Evolutionary conservation across 345 rosid genomes (phyloP), one percentile per base, ranked within the genome.

Genomic region (Murraya koenigii): DNA sequence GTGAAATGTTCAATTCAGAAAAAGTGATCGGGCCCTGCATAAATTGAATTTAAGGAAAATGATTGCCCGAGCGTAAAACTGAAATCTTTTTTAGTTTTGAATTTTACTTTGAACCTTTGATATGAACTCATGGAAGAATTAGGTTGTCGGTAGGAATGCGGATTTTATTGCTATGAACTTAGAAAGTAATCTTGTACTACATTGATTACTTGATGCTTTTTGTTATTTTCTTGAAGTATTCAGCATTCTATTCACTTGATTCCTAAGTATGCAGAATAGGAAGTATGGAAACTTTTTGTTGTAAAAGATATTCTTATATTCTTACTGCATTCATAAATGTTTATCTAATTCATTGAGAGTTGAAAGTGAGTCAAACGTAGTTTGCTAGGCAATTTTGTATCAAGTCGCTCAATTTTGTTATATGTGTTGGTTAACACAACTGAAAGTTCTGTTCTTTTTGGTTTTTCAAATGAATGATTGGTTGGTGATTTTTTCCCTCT

Each of bases 271-370:
- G n/a, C 19, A 44, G 72, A 14, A 69, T 15, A 69, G n/a, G 17
- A 25, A 26, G 72, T 23, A 69, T 4, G 8, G 74, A n/a, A n/a
- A n/a, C n/a, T n/a, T n/a, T 2, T 71, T 19, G 23, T 26, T n/a
- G n/a, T n/a, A n/a, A 71, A 70, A 71, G 22, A 52, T 52, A 4
- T 55, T 7, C 32, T 47, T 36, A 25, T 54, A 23, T 25, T 69
- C 56, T 41, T 41, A 1, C 26, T 41, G 36, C 30, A 64, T 44
- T 41, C 35, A 32, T 63, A 49, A 49, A n/a, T 23, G 54, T 54
- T 71, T 71, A 47, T 71, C 58, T 4, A 63, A 44, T 71, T 32
- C 64, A 32, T 54, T 72, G 26, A 54, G 38, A 54, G n/a, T n/a
- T 13, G 23, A 56, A 54, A 63, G 68, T 7, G 70, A 49, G 39